Percentiles rank a stretch among this genome's conserved stretches.
Conservation (phyloP, 2,329 filamentous ascomycete species). For the Hypoxylon sp. region DNA sequence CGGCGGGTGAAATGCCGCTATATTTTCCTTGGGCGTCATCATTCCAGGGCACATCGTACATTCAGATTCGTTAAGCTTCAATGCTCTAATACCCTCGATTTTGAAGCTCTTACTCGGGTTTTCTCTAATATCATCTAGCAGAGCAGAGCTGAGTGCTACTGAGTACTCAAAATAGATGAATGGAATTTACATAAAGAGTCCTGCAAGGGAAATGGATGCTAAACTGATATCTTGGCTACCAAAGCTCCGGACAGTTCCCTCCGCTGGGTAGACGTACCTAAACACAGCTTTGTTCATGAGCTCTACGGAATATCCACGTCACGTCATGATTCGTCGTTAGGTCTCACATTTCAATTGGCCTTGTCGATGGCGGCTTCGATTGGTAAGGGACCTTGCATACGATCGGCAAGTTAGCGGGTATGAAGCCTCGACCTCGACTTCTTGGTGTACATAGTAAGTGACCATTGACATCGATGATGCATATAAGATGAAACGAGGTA, state of each 20-base stretch:
- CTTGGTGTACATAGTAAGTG: no score
- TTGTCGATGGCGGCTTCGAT: constrained; percentile 5
- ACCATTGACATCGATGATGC: constrained; percentile 27
- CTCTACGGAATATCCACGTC: no score
- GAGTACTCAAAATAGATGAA: no score
- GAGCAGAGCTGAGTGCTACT: no score
- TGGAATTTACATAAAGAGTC: no score
- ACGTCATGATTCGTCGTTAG: constrained; percentile 27
- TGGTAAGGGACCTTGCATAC: constrained; percentile 1
- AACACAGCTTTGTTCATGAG: not conserved
- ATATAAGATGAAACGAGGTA: constrained; percentile 6
- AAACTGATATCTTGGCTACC: no score
- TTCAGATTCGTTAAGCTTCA: not conserved
- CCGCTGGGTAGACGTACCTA: constrained; percentile 1
- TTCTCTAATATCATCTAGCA: no score
- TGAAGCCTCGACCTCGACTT: constrained; percentile 5
- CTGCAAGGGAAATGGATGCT: no score
- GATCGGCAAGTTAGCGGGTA: constrained; percentile 2
- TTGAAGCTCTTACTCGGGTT: no score
- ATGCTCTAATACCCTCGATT: not conserved
- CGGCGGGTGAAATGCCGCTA: constrained; percentile 9
- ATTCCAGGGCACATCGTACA: not conserved
- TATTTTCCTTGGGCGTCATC: not conserved
- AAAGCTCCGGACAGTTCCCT: constrained; percentile 21
- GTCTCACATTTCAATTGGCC: constrained; percentile 7